phyloP scores from a whole-genome alignment of 805 yeast species.

The Diddensiella santjacobensis region DNA sequence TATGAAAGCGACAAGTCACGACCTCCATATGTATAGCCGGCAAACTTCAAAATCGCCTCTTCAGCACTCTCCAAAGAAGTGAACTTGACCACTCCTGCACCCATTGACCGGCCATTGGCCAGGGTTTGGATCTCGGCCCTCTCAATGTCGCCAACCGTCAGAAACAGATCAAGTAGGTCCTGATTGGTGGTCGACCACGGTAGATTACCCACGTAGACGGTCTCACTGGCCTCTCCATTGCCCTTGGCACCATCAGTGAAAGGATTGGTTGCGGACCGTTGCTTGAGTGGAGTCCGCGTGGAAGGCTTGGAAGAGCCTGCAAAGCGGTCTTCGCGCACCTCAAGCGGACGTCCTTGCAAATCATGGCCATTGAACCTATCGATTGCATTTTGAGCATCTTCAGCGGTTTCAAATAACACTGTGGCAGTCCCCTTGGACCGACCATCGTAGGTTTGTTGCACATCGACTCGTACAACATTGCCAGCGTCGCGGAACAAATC shows the following conservation, averaged over 20 bases:
- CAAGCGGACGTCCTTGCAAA: slow-evolving; percentile 71
- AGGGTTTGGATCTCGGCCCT: slow-evolving; percentile 72
- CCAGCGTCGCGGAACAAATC: slow-evolving; percentile 80
- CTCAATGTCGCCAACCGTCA: slow-evolving; percentile 70
- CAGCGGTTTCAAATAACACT: slow-evolving; percentile 61
- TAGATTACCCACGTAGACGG: slow-evolving; percentile 68
- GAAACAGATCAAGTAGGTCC: slow-evolving; percentile 81
- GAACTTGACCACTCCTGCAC: slow-evolving; percentile 82
- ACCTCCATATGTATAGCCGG: slow-evolving; percentile 81
- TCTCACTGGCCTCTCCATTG: slow-evolving; percentile 55
- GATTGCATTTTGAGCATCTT: slow-evolving; percentile 70
- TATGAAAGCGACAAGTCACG: slow-evolving; percentile 66
- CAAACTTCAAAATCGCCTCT: slow-evolving; percentile 66
- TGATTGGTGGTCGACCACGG: slow-evolving; percentile 87
- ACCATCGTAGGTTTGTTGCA: slow-evolving; percentile 61
- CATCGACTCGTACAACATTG: slow-evolving; percentile 76
- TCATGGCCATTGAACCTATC: slow-evolving; percentile 63
- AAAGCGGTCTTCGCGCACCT: slow-evolving; percentile 70
- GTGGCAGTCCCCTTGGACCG: slow-evolving; percentile 85
- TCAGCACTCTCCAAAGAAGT: slow-evolving; percentile 64
- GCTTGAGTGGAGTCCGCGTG: slow-evolving; percentile 1
- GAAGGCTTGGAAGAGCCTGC: slow-evolving; percentile 16
- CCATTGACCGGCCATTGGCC: slow-evolving; percentile 64
- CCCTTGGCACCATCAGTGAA: slow-evolving; percentile 67
- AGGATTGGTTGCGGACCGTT: slow-evolving; percentile 31